A percentile compares a stretch with the other conserved stretches of the same genome.
These are phyloP conservation scores for Pleurotus eryngii DNA, from an alignment of 768 basidiomycete species.

Conservation along the genomic window DNA sequence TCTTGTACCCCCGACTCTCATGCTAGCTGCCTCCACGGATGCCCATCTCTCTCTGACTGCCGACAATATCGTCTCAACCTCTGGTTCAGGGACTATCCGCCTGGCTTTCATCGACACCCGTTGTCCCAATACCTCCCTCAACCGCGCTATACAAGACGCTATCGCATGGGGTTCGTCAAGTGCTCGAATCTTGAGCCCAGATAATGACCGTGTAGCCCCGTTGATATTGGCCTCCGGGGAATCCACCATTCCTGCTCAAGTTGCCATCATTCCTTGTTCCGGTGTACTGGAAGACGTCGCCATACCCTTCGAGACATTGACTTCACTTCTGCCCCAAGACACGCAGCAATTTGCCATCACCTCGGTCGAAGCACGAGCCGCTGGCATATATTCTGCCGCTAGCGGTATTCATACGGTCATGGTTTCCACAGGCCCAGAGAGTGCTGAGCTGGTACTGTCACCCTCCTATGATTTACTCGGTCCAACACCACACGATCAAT, in stretches of 20 bases:
- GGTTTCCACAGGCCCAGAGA: not conserved
- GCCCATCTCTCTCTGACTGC: slow-evolving; percentile 21
- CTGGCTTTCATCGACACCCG: slow-evolving; percentile 19
- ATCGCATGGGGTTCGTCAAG: not conserved
- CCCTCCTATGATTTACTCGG: not conserved
- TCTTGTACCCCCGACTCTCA: slow-evolving; percentile 22
- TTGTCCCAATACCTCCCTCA: not conserved
- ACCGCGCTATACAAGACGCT: not conserved
- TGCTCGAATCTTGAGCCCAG: not conserved
- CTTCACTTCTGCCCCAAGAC: slow-evolving; percentile 9
- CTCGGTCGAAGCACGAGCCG: slow-evolving; percentile 5
- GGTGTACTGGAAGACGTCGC: not conserved
- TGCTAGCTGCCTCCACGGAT: slow-evolving; percentile 26
- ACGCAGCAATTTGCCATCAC: slow-evolving; percentile 15
- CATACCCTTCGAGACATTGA: slow-evolving; percentile 8
- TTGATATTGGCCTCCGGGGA: slow-evolving; percentile 3
- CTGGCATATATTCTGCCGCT: slow-evolving; percentile 3
- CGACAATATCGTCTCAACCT: slow-evolving; percentile 20
- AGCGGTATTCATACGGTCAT: not conserved
- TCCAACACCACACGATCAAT: not conserved
- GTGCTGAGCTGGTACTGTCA: not conserved
- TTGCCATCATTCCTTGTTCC: slow-evolving; percentile 9
- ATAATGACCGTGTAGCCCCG: not conserved
- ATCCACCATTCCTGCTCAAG: not conserved
- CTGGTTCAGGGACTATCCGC: slow-evolving; percentile 26